Percentiles rank a stretch among this genome's conserved stretches.
These are phyloP conservation scores for Alternaria gansuensis DNA, from an alignment of 2,329 filamentous ascomycete species.

Conservation along the genomic window DNA sequence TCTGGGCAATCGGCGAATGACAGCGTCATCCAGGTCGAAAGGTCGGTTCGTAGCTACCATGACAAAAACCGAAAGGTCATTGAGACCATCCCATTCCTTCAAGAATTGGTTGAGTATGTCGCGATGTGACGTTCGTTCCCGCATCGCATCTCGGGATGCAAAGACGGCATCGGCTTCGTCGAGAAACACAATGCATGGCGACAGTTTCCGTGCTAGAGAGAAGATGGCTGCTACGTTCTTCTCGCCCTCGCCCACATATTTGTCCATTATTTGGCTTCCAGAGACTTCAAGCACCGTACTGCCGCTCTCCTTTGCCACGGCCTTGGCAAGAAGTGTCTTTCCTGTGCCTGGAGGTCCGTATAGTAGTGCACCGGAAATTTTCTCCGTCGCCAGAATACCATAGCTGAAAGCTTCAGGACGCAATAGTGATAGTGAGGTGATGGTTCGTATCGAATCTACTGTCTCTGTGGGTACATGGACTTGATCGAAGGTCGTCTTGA, in stretches of 20 bases:
- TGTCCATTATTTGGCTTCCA: conserved; percentile 91
- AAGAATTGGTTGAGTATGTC: conserved; percentile 97
- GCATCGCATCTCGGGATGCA: conserved; percentile 73
- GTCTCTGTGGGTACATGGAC: conserved; percentile 85
- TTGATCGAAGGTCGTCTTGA: conserved; percentile 86
- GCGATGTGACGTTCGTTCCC: conserved; percentile 75
- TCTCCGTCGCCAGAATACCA: conserved; percentile 88
- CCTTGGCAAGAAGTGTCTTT: conserved; percentile 70
- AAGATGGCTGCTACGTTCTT: conserved; percentile 95
- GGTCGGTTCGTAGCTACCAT: conserved; percentile 98
- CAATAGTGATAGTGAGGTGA: conserved; percentile 86
- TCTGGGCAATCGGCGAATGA: conserved; percentile 77
- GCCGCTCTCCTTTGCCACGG: conserved; percentile 70
- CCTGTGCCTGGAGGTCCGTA: conserved; percentile 84
- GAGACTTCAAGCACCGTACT: conserved; percentile 82
- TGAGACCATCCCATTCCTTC: conserved; percentile 95
- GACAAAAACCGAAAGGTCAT: conserved; percentile 84
- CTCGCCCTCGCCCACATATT: conserved; percentile 94
- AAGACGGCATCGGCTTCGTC: conserved; percentile 96
- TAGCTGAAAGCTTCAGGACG: conserved; percentile 96
- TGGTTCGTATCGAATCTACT: conserved; percentile 84
- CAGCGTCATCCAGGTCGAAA: conserved; percentile 91
- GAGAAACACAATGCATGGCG: conserved; percentile 93
- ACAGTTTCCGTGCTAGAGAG: conserved; percentile 86
- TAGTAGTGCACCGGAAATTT: conserved; percentile 86